A percentile compares a stretch with the other conserved stretches of the same genome.
These are phyloP conservation scores for Amauroascus verrucosus DNA, from an alignment of 2,329 filamentous ascomycete species.

Conservation along the genomic window DNA sequence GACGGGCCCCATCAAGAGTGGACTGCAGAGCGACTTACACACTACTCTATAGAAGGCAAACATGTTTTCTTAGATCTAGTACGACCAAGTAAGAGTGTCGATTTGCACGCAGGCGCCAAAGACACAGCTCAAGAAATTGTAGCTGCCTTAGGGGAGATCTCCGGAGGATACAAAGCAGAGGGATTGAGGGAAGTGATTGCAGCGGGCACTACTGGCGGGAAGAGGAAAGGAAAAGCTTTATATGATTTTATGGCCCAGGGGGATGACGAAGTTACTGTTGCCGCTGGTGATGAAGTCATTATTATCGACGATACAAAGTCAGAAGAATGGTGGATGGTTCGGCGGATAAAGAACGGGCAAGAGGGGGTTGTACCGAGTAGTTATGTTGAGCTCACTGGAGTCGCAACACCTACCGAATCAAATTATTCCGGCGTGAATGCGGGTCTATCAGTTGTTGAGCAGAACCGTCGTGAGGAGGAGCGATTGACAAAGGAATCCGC, in stretches of 20 bases:
- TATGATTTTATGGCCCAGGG: conserved; percentile 97
- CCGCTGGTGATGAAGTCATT: conserved; percentile 78
- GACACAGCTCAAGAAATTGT: conserved; percentile 95
- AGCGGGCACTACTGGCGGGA: conserved; percentile 59
- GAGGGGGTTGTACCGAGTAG: conserved; percentile 95
- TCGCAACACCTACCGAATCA: conserved; percentile 43
- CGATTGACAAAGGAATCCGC: conserved; percentile 71
- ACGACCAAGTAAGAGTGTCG: conserved; percentile 82
- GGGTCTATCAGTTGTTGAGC: conserved; percentile 60
- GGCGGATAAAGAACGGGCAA: conserved; percentile 78
- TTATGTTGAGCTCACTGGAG: conserved; percentile 81
- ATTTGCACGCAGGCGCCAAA: conserved; percentile 95
- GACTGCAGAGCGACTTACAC: conserved; percentile 89
- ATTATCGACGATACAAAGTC: conserved; percentile 83
- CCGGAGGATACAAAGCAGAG: conserved; percentile 74
- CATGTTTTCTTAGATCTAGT: conserved; percentile 94
- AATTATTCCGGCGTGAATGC: conserved; percentile 48
- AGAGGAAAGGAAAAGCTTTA: conserved; percentile 75
- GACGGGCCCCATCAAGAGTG: conserved; percentile 85
- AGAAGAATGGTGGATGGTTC: conserved; percentile 97
- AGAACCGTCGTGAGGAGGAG: conserved; percentile 69
- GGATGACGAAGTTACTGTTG: conserved; percentile 90
- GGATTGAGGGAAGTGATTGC: conserved; percentile 72
- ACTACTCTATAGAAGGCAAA: conserved; percentile 96
- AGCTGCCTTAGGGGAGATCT: conserved; percentile 72